Base-by-base conservation (phyloP, 1,139 yeast genomes). In the Candida neerlandica region DNA sequence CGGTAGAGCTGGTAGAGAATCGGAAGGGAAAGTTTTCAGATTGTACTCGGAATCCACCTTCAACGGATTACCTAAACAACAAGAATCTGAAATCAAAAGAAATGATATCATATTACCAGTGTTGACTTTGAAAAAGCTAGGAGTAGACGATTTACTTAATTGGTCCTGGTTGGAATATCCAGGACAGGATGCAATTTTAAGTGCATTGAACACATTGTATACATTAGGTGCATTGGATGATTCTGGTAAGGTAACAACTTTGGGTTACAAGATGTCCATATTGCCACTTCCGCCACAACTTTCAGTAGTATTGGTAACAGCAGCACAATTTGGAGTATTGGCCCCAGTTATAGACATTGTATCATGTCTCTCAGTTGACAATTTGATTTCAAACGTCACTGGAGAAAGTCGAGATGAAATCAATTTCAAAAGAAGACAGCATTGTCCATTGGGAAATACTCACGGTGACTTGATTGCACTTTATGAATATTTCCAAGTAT, bases 141-240 rank as follows among this genome's bases (percentile, higher is more conserved):
- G 98, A 18, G 82, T 94, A 57, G 97, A 94, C 64, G 99, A 94
- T 69, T 81, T 94, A 64, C 98, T 94, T 32, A 98, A 94, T 69
- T 94, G 94, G 65, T 99, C 94, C 67, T 94, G 94, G 63, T 92
- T 94, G 96, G 99, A 94, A 64, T 98, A 98, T 7, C 99, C 99
- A 11, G 98, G 99, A 1, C 98, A 98, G 4, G 99, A 94, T 69
- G 92, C 99, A 9, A 94, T 94, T 98, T 92, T 94, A 97, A 81
- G 98, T 66, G 98, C 99, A 0, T 75, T 94, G 58, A 98, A 94
- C 69, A 99, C 94, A 68, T 79, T 94, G 63, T 92, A 94, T 64
- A 94, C 90, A 64, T 76, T 94, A 54, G 85, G 86, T 21, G 94
- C 98, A 71, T 78, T 94, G 51, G 90, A 91, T 57, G 97, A 94